Evolutionary conservation across 2,329 filamentous ascomycete species (phyloP), one percentile per base, ranked within the genome.

Genomic region (Aciculosporium take): DNA sequence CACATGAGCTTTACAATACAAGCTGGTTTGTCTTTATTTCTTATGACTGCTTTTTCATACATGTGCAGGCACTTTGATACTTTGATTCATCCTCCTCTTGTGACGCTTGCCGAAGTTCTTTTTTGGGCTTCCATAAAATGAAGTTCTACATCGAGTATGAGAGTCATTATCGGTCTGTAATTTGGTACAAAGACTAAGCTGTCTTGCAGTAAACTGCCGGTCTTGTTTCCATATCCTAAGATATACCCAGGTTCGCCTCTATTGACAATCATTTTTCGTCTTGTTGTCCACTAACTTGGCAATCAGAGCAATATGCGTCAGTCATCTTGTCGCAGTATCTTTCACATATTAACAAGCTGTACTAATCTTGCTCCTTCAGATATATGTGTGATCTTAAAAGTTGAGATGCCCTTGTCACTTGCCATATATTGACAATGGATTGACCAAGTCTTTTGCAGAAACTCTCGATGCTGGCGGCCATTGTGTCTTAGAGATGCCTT

Each of bases 401-500:
- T 73, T 56, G 13, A 29, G 15, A 21, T n/a, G 3, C 21, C 18
- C 23, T 5, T 34, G 28, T 10, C 27, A n/a, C 13, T 15, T 36
- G 20, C 23, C 35, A 30, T 32, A 27, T 31, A 20, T 36, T 21
- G 21, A 21, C 15, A 3, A 18, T 13, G 17, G 12, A n/a, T 41
- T 34, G 17, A 41, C 36, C 29, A 9, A 33, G 4, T 20, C 21
- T 32, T 7, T 8, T 17, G 10, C 34, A 74, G 70, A 68, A 51
- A 96, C 91, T 17, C 80, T 98, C 55, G 91, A 98, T 71, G 83
- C 81, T 17, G 85, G 85, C 40, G 93, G 91, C 46, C 87, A 98
- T 64, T 95, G 88, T 60, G 89, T 98, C 18, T 67, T 98, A 52
- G 91, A 98, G 66, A 98, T 98, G 91, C 91, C 91, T 62, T 98